Evolutionary conservation across 306 rosid genomes (phyloP).

Genomic region (Trifolium dubium): DNA sequence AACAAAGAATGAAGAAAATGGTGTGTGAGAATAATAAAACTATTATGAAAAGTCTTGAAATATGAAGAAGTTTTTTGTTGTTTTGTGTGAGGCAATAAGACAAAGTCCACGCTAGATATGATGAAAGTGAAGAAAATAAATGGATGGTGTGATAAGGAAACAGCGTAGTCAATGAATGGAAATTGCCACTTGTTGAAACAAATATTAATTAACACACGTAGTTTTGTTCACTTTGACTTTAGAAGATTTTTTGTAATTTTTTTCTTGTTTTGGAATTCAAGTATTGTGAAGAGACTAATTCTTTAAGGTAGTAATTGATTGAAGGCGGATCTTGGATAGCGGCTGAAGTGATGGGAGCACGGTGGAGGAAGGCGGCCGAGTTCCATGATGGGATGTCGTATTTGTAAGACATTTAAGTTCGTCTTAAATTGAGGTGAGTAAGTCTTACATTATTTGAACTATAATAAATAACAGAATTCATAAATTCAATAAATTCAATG

Average conservation of each 20-base stretch:
- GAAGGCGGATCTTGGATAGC: not conserved
- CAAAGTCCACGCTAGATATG: slow-evolving; percentile 17
- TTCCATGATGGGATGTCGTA: not conserved
- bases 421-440: not conserved
- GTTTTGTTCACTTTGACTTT: slow-evolving; percentile 32
- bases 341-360: too few species aligned
- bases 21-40: not conserved
- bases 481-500: too few species aligned
- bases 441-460: too few species aligned
- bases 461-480: too few species aligned
- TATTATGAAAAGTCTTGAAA: too few species aligned
- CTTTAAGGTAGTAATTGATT: not conserved
- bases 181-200: slow-evolving; percentile 9
- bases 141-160: not conserved
- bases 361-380: too few species aligned
- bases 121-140: not conserved
- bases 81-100: slow-evolving; percentile 3
- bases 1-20: slow-evolving; percentile 3
- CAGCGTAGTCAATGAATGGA: slow-evolving; percentile 43
- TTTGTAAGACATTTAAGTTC: too few species aligned
- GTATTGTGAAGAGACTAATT: not conserved
- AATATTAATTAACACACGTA: not conserved
- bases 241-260: not conserved
- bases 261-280: not conserved
- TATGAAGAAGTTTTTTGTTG: not conserved